These are phyloP conservation scores for Prunus salicina DNA, from an alignment of 306 rosid genomes.

Conservation along the genomic window DNA sequence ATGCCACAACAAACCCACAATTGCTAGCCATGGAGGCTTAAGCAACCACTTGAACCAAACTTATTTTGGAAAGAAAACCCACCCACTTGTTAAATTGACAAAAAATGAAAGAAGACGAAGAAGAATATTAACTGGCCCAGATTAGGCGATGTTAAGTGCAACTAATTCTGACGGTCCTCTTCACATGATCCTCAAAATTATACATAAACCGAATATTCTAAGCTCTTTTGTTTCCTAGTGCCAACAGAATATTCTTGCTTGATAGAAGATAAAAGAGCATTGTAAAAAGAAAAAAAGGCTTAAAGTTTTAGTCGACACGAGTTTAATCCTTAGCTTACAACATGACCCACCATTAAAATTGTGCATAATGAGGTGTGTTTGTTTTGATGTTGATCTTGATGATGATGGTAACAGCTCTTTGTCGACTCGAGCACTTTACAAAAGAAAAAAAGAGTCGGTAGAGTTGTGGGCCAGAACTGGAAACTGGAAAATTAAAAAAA, in stretches of 20 bases:
- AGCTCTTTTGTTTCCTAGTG: background rate
- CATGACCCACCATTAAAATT: background rate
- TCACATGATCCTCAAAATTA: background rate
- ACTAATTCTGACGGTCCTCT: background rate
- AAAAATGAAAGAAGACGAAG: too few relatives aligned
- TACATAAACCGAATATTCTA: background rate
- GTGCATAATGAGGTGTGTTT: background rate
- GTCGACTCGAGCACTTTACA: background rate
- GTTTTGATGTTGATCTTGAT: background rate
- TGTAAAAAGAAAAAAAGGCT: background rate
- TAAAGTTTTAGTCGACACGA: too few relatives aligned
- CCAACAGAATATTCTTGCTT: background rate
- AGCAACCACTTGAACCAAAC: too few relatives aligned
- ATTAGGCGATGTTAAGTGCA: too few relatives aligned
- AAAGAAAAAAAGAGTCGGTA: background rate
- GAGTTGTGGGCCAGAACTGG: too few relatives aligned
- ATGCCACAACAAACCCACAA: background rate
- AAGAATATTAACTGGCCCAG: too few relatives aligned
- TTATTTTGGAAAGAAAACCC: too few relatives aligned
- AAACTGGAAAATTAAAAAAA: background rate
- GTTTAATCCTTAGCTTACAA: background rate
- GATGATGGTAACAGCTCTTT: background rate
- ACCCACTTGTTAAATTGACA: too few relatives aligned
- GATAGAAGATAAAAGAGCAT: background rate
- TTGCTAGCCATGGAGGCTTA: too few relatives aligned